A percentile compares a stretch with the other conserved stretches of the same genome.
These are phyloP conservation scores for Paecilomyces variotii DNA, from an alignment of 2,329 filamentous ascomycete genomes.

Conservation along the genomic window DNA sequence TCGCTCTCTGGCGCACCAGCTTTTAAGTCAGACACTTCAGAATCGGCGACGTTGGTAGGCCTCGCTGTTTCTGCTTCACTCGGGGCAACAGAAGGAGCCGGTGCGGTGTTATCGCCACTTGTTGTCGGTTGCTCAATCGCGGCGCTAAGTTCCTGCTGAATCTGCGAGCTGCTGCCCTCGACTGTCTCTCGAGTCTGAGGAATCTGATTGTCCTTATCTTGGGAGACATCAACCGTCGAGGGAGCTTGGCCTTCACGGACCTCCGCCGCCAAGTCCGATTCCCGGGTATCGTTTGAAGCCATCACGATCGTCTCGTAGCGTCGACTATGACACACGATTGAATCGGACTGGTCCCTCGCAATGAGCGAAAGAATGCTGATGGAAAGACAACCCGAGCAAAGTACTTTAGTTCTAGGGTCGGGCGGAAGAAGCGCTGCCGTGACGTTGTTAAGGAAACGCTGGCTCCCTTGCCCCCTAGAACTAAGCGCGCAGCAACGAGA, in stretches of 20 bases:
- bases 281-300: neutral
- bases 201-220: neutral
- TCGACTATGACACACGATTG: neutral
- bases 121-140: neutral
- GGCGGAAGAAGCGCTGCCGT: neutral
- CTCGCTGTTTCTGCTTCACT: neutral
- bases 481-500: neutral
- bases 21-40: neutral
- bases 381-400: neutral
- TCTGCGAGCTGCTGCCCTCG: neutral
- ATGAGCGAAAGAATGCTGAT: neutral
- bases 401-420: neutral
- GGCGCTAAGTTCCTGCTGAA: neutral
- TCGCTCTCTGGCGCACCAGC: neutral
- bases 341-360: neutral
- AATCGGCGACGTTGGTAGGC: neutral
- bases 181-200: neutral
- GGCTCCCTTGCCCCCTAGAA: neutral
- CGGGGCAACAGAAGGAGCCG: neutral
- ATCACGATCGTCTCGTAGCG: neutral
- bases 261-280: neutral
- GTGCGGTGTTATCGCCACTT: neutral
- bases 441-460: neutral
- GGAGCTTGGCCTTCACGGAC: neutral
- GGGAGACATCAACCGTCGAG: neutral